phyloP scores from a whole-genome alignment of 2,329 filamentous ascomycete genomes.

The Exophiala xenobiotica region DNA sequence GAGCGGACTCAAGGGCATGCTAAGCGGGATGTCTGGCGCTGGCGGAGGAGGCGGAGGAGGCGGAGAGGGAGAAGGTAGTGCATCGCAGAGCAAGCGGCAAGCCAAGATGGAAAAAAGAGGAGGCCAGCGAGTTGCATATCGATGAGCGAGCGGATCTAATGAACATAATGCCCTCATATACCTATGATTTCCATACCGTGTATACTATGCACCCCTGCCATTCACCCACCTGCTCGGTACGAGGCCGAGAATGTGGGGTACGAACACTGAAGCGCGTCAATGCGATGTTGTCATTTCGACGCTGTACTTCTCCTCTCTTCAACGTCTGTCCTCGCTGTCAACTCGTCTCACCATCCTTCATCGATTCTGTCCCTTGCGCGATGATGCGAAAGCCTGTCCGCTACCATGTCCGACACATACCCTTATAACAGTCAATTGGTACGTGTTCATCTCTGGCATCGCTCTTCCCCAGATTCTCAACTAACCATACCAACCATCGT shows the following conservation, averaged over 20 bases:
- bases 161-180: no score
- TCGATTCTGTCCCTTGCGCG: not conserved
- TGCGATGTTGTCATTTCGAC: not conserved
- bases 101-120: constrained; percentile 55
- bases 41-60: constrained; percentile 43
- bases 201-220: no score
- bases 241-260: not conserved
- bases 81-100: constrained; percentile 50
- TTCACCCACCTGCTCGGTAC: not conserved
- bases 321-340: not conserved
- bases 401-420: constrained; percentile 23
- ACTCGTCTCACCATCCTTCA: not conserved
- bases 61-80: constrained; percentile 35
- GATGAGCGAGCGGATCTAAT: constrained; percentile 38
- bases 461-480: not conserved
- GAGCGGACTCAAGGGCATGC: constrained; percentile 44
- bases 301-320: not conserved
- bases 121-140: constrained; percentile 45
- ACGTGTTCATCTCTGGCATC: constrained; percentile 4
- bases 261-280: not conserved
- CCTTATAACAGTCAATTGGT: constrained; percentile 28
- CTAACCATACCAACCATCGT: not conserved
- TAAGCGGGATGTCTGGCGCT: constrained; percentile 43
- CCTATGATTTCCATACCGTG: no score
- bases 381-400: constrained; percentile 5